Percentiles rank a stretch among this genome's conserved stretches.
Evolutionary conservation across 441 rosid species (phyloP).

Genomic region (Adansonia grandidieri): DNA sequence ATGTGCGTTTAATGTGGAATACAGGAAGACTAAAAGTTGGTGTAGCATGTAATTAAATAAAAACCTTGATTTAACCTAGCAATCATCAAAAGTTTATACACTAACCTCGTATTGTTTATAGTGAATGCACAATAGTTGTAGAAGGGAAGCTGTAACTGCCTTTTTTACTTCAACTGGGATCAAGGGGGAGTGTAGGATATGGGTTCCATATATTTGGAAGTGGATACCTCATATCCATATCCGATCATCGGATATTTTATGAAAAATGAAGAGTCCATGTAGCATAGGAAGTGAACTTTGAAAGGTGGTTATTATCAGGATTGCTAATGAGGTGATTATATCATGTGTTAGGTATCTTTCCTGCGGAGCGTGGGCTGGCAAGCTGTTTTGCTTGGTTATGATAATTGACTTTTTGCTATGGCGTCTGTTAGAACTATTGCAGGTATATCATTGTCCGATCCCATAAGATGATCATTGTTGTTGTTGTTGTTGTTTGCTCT

Average conservation of each 20-base stretch:
- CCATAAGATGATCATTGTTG: not conserved
- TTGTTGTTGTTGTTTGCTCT: not conserved
- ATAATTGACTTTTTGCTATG: conserved; percentile 84
- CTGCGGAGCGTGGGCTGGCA: conserved; percentile 97
- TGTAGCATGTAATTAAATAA: not conserved
- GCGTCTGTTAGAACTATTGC: conserved; percentile 61
- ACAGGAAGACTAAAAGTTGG: not conserved
- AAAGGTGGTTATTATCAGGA: not conserved
- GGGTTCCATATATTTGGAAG: not conserved
- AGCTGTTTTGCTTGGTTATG: conserved; percentile 90
- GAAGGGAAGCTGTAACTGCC: not conserved
- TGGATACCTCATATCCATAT: not conserved
- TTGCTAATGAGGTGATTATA: conserved; percentile 23
- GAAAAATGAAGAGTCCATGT: not conserved
- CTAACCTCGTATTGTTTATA: not conserved
- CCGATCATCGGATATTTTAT: not conserved
- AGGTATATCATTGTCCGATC: conserved; percentile 46
- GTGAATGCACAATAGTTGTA: not conserved
- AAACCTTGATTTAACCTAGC: not conserved
- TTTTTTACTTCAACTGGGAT: too few species aligned
- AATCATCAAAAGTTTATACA: not conserved
- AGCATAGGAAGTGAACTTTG: not conserved
- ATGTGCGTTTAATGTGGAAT: not conserved
- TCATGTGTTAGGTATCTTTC: conserved; percentile 65
- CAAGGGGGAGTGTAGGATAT: not conserved